Evolutionary conservation across 2,329 filamentous ascomycete genomes (phyloP).

Genomic region (Fonsecaea multimorphosa): DNA sequence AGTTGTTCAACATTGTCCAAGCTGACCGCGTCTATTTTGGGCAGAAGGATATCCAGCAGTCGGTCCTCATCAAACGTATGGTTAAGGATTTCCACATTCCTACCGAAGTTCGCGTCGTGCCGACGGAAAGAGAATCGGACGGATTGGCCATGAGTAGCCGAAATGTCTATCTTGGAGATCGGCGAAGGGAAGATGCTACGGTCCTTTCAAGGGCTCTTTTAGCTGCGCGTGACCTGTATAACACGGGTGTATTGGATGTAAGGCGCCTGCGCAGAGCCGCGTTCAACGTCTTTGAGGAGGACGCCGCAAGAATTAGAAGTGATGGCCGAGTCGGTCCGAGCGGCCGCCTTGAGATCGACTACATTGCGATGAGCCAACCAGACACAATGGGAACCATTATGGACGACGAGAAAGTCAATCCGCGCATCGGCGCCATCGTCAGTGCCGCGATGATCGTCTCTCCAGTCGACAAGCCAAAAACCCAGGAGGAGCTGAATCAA

Average conservation of each 20-base stretch:
- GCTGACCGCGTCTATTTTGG: slow-evolving; percentile 89
- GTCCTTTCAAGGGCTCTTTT: slow-evolving; percentile 73
- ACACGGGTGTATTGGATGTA: slow-evolving; percentile 60
- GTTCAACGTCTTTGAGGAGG: slow-evolving; percentile 60
- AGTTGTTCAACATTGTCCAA: slow-evolving; percentile 81
- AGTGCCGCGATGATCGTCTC: slow-evolving; percentile 92
- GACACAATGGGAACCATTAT: slow-evolving; percentile 82
- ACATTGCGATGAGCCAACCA: slow-evolving; percentile 87
- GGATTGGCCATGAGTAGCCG: slow-evolving; percentile 89
- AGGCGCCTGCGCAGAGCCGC: slow-evolving; percentile 75
- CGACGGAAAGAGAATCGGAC: slow-evolving; percentile 77
- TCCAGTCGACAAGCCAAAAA: slow-evolving; percentile 73
- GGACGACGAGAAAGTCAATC: slow-evolving; percentile 75
- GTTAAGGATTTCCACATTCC: slow-evolving; percentile 85
- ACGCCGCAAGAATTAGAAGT: slow-evolving; percentile 42
- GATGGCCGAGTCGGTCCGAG: slow-evolving; percentile 34
- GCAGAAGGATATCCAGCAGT: slow-evolving; percentile 97
- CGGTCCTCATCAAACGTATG: slow-evolving; percentile 84
- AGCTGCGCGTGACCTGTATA: slow-evolving; percentile 72
- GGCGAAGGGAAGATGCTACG: slow-evolving; percentile 73
- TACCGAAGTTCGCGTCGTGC: slow-evolving; percentile 73
- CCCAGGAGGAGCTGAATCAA: slow-evolving; percentile 77
- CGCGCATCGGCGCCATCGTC: slow-evolving; percentile 74
- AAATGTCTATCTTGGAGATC: slow-evolving; percentile 86
- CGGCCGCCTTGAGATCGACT: slow-evolving; percentile 78